Evolutionary conservation across 2,329 filamentous ascomycete species (phyloP).

Genomic region (Leptosphaerulina australis): DNA sequence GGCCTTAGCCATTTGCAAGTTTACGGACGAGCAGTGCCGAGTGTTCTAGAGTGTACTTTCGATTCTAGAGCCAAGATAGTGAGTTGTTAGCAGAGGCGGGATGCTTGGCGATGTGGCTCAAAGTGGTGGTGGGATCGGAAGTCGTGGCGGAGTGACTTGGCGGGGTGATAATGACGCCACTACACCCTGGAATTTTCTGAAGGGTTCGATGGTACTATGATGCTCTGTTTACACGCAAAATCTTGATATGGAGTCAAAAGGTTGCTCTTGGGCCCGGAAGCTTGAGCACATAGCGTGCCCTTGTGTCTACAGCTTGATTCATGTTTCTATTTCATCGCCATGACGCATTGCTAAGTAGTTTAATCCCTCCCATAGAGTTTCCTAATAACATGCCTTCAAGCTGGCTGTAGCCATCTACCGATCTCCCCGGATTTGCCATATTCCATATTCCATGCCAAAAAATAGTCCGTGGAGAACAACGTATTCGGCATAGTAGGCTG

Average conservation of each 20-base stretch:
- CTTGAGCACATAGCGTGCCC: neutral
- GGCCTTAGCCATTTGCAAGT: neutral
- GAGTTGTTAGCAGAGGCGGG: constrained; percentile 15
- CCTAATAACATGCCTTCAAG: too few relatives aligned
- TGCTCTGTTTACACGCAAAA: neutral
- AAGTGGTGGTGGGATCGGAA: neutral
- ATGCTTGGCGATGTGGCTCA: constrained; percentile 17
- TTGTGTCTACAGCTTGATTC: neutral
- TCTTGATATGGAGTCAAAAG: neutral
- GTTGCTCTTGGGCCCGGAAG: neutral
- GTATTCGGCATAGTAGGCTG: too few relatives aligned
- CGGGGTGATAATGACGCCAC: constrained; percentile 22
- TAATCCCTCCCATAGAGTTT: too few relatives aligned
- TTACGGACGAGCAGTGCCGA: constrained; percentile 2
- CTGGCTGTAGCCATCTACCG: too few relatives aligned
- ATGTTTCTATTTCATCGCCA: too few relatives aligned
- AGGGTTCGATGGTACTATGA: neutral
- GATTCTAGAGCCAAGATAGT: constrained; percentile 21
- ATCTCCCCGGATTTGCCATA: too few relatives aligned
- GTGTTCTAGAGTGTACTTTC: constrained; percentile 7
- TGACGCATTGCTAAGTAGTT: too few relatives aligned
- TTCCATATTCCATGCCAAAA: too few relatives aligned
- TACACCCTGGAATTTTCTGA: constrained; percentile 1
- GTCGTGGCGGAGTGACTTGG: constrained; percentile 19
- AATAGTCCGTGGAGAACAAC: too few relatives aligned